A percentile compares a stretch with the other conserved stretches of the same genome.
Conservation (phyloP, 768 basidiomycete species). For the Neoboletus magnificus region DNA sequence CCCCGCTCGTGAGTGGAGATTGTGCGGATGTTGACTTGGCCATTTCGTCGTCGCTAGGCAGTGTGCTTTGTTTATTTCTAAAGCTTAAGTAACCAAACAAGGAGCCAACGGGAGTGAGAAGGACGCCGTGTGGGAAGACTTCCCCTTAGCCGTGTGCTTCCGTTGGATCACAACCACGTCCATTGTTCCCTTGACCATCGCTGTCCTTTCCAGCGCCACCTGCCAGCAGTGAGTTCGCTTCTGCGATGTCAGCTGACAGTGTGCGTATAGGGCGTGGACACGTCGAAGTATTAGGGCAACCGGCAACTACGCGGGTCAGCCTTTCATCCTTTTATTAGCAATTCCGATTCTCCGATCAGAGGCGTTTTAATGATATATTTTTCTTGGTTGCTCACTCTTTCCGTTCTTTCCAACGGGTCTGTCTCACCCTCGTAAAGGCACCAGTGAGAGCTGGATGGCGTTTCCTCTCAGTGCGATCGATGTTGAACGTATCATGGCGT, state of each 20-base stretch:
- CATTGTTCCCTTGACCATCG: neutral
- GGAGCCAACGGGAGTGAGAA: neutral
- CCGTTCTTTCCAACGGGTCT: neutral
- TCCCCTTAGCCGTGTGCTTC: neutral
- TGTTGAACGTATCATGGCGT: conserved; percentile 10
- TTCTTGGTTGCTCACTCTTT: neutral
- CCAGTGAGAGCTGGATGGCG: conserved; percentile 7
- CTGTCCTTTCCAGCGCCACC: neutral
- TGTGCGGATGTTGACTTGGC: conserved; percentile 8
- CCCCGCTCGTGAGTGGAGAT: conserved; percentile 13
- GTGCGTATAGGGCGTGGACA: neutral
- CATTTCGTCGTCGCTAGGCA: neutral
- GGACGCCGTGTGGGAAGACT: neutral
- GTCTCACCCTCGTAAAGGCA: neutral
- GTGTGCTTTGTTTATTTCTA: conserved; percentile 11
- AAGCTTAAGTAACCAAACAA: conserved; percentile 18
- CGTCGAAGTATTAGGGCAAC: neutral
- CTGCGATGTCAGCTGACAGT: neutral
- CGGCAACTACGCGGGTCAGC: conserved; percentile 8
- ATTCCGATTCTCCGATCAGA: neutral
- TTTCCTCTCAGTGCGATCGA: neutral
- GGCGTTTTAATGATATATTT: neutral
- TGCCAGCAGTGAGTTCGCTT: neutral
- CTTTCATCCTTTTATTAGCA: conserved; percentile 14
- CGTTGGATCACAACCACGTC: neutral